These are phyloP conservation scores for Hyphopichia homilentoma DNA, from an alignment of 805 yeast genomes.

Conservation along the genomic window DNA sequence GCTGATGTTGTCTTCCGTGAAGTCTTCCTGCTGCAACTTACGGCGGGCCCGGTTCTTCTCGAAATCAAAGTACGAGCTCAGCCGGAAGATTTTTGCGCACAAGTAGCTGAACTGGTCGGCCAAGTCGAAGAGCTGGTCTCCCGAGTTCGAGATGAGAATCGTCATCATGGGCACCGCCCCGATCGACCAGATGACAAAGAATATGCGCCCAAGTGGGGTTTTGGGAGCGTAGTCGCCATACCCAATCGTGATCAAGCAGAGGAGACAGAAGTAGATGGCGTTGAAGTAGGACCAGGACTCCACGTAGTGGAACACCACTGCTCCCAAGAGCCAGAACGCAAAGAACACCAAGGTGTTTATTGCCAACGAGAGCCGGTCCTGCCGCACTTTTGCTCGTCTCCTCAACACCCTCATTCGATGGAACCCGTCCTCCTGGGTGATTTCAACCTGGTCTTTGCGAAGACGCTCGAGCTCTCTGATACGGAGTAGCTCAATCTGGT, in stretches of 20 bases:
- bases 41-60: background rate
- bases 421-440: slow-evolving; percentile 49
- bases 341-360: slow-evolving; percentile 44
- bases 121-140: slow-evolving; percentile 51
- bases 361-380: slow-evolving; percentile 35
- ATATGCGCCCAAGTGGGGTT: slow-evolving; percentile 61
- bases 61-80: background rate
- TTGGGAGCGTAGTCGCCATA: slow-evolving; percentile 74
- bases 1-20: slow-evolving; percentile 3
- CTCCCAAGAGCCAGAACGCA: slow-evolving; percentile 71
- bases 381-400: slow-evolving; percentile 32
- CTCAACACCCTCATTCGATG: slow-evolving; percentile 53
- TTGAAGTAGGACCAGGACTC: slow-evolving; percentile 75
- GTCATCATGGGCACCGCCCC: slow-evolving; percentile 88
- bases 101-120: slow-evolving; percentile 13
- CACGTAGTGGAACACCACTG: slow-evolving; percentile 51
- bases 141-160: slow-evolving; percentile 64
- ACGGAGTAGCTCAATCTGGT: slow-evolving; percentile 55
- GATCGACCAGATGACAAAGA: slow-evolving; percentile 78
- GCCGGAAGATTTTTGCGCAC: slow-evolving; percentile 4
- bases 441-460: slow-evolving; percentile 8
- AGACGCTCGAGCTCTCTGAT: slow-evolving; percentile 16
- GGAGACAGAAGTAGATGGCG: slow-evolving; percentile 70
- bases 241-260: slow-evolving; percentile 78
- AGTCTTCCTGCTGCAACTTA: slow-evolving; percentile 3